These are phyloP conservation scores for Saccharum hybrid DNA, from an alignment of 202 grass and related monocot species.

Conservation along the genomic window DNA sequence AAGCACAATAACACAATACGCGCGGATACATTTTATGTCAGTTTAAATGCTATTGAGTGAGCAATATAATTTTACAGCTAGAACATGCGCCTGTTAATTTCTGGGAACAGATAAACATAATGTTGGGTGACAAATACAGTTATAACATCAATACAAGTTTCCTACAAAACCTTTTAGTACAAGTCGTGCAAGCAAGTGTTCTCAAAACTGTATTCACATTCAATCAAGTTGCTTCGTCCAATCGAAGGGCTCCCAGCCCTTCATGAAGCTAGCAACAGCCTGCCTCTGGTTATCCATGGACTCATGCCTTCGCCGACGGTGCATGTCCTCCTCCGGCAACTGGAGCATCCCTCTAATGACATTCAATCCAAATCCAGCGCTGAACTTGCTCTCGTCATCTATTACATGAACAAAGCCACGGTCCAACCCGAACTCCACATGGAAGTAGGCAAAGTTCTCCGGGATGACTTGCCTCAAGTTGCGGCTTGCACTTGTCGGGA, in stretches of 20 bases:
- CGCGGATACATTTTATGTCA: background rate
- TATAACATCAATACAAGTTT: conserved; percentile 12
- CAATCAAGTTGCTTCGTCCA: conserved; percentile 83
- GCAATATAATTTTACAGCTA: background rate
- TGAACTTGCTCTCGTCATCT: conserved; percentile 84
- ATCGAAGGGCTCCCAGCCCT: conserved; percentile 80
- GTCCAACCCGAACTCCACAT: conserved; percentile 88
- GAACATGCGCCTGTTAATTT: background rate
- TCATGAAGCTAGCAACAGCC: conserved; percentile 63
- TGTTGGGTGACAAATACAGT: conserved; percentile 6
- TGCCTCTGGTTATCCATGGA: conserved; percentile 73
- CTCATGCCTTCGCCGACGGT: conserved; percentile 68
- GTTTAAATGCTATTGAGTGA: background rate
- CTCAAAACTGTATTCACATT: conserved; percentile 10
- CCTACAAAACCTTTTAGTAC: background rate
- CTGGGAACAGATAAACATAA: background rate
- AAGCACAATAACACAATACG: background rate
- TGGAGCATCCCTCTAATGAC: conserved; percentile 78
- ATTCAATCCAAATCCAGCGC: conserved; percentile 78
- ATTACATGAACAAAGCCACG: conserved; percentile 91
- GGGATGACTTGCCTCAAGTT: conserved; percentile 84
- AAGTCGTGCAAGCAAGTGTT: background rate
- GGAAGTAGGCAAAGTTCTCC: conserved; percentile 90
- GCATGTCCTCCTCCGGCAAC: conserved; percentile 87
- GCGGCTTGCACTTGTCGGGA: conserved; percentile 73